A percentile compares a stretch with the other conserved stretches of the same genome.
phyloP scores from a whole-genome alignment of 2,329 filamentous ascomycete species.

The Ceratocystis cubensis region DNA sequence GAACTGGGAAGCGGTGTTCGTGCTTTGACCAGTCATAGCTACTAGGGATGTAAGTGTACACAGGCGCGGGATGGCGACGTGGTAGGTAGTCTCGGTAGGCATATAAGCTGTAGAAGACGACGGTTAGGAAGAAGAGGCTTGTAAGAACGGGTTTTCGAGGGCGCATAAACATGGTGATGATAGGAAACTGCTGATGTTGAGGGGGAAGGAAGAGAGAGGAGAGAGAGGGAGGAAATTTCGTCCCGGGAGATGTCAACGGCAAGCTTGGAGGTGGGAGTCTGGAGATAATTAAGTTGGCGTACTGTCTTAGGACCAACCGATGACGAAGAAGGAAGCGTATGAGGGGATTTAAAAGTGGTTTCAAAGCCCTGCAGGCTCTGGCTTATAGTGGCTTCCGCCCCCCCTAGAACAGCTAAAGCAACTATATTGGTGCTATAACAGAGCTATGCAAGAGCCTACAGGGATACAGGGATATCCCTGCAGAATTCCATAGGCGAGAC shows the following conservation, averaged over 20 bases:
- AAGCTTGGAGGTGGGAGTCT: too few species aligned
- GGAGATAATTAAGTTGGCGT: too few species aligned
- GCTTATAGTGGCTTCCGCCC: too few species aligned
- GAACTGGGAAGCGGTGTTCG: slow-evolving; percentile 21
- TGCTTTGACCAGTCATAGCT: slow-evolving; percentile 24
- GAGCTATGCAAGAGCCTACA: too few species aligned
- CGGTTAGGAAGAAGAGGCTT: slow-evolving; percentile 42
- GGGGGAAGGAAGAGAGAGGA: neutral
- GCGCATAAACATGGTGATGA: slow-evolving; percentile 10
- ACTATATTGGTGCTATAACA: too few species aligned
- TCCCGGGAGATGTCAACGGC: too few species aligned
- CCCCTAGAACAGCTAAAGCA: too few species aligned
- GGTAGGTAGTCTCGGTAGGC: slow-evolving; percentile 28
- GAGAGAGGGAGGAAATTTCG: too few species aligned
- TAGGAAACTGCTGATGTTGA: neutral
- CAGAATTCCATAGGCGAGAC: neutral
- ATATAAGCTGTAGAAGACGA: slow-evolving; percentile 55
- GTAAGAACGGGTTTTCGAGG: slow-evolving; percentile 30
- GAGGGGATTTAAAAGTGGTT: too few species aligned
- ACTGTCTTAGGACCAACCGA: too few species aligned
- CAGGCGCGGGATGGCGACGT: neutral
- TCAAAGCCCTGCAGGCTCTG: too few species aligned
- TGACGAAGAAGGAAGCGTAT: too few species aligned
- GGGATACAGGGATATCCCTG: neutral
- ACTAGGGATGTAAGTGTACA: slow-evolving; percentile 19